Evolutionary conservation across 1,284 basidiomycete species (phyloP), one percentile per base, ranked within the genome.

Genomic region (Ustilago tritici): DNA sequence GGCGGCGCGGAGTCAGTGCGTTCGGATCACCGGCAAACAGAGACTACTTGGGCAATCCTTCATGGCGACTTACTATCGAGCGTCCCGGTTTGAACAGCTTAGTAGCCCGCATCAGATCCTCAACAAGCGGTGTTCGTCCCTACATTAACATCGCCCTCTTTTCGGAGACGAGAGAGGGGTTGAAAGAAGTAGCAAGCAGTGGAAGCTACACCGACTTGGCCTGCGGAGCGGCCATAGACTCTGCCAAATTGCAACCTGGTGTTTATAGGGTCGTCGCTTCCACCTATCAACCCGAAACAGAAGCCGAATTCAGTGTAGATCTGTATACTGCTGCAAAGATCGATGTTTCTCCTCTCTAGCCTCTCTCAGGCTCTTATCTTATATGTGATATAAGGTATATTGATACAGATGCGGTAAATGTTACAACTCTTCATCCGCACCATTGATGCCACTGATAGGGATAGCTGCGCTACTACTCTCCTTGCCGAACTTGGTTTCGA

Each of bases 21-120:
- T 91, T 87, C 5, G 93, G 93, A 9, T 89, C 91, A 12, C 92
- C 92, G 0, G 90, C 89, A 59, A 91, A 90, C 64, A 88, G 89
- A 11, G 87, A 85, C 15, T 94, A 93, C 84, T 84, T 87, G 6
- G 83, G 83, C 41, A 95, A 95, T 82, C 93, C 94, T 0, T 88
- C 88, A 3, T 92, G 90, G 80, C 90, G 91, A 66, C 80, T 95
- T 28, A 28, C 7, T 0, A 28, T 78, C 28, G 57, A 62, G 0
- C 9, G 43, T 15, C 40, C 38, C 0, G 70, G 64, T 6, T 38
- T 54, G 8, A 49, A 28, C 8, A 65, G 35, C 0, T 14, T 75
- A 5, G 53, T 56, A 2, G 61, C 65, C 2, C 53, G 63, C 23
- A 57, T 63, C 35, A 56, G 38, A 28, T 34, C 56, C 8, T 55